Conservation (phyloP, 148 eudicot genomes). For the Vaccinium macrocarpon region DNA sequence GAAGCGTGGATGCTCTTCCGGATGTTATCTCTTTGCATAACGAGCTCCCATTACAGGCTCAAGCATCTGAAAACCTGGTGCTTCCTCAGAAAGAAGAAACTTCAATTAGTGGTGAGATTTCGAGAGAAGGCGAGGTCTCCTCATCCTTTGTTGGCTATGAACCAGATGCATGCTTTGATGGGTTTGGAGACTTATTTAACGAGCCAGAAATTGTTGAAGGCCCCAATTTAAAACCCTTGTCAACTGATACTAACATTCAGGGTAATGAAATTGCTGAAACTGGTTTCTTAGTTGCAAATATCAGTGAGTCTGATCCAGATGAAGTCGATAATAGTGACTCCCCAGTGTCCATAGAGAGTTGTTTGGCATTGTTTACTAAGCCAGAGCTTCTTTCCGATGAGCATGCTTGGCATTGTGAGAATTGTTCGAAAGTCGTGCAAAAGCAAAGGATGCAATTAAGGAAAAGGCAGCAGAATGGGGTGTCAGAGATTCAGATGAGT, state of each 20-base stretch:
- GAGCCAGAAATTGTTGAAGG: constrained; percentile 62
- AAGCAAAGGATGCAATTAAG: constrained; percentile 39
- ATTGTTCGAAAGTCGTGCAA: constrained; percentile 59
- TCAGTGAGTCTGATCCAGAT: constrained; percentile 80
- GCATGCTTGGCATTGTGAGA: constrained; percentile 85
- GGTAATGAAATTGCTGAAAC: constrained; percentile 31
- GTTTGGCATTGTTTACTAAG: constrained; percentile 63
- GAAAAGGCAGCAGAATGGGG: constrained; percentile 32
- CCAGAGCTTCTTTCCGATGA: constrained; percentile 35
- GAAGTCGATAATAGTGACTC: constrained; percentile 82
- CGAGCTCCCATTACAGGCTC: constrained; percentile 23
- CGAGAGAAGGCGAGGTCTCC: constrained; percentile 2
- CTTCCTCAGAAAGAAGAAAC: constrained; percentile 24
- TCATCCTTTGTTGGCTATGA: not conserved
- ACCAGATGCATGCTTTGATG: constrained; percentile 38
- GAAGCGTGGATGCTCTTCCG: constrained; percentile 25
- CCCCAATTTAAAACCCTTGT: constrained; percentile 22
- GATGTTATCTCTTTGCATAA: constrained; percentile 19
- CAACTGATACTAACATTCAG: constrained; percentile 11
- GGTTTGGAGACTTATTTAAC: constrained; percentile 72
- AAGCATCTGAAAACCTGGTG: not conserved
- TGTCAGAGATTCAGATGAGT: constrained; percentile 14
- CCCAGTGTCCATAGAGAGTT: constrained; percentile 79
- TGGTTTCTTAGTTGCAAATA: constrained; percentile 40
- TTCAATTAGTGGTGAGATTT: constrained; percentile 10